Conservation (phyloP, 2,329 filamentous ascomycete species). For the Pseudogymnoascus sp. region DNA sequence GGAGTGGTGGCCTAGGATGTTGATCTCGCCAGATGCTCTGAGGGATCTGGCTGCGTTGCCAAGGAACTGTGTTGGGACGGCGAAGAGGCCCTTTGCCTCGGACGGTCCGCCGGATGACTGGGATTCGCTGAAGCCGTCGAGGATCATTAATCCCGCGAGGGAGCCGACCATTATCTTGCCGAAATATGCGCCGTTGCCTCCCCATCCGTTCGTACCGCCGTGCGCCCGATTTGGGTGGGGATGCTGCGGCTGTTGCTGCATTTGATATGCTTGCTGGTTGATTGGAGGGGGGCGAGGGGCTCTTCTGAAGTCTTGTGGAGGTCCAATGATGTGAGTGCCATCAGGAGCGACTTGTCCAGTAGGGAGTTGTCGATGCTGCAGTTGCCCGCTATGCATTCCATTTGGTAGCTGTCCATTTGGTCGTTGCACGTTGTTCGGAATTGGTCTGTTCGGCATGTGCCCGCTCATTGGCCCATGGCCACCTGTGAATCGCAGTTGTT, state of each 20-base stretch:
- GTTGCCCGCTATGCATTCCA: not conserved
- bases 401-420: not conserved
- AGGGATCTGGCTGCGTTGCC: constrained; percentile 40
- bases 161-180: constrained; percentile 89
- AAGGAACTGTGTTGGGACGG: constrained; percentile 54
- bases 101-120: constrained; percentile 50
- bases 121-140: constrained; percentile 65
- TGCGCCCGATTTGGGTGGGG: constrained; percentile 49
- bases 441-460: not conserved
- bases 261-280: constrained; percentile 27
- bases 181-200: constrained; percentile 47
- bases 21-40: constrained; percentile 35
- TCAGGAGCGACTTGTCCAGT: constrained; percentile 24
- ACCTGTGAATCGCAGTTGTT: not conserved
- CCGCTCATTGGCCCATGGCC: not conserved
- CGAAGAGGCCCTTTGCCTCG: constrained; percentile 59
- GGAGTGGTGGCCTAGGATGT: constrained; percentile 47
- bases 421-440: constrained; percentile 20
- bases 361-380: constrained; percentile 14
- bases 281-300: constrained; percentile 20
- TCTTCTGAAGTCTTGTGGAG: constrained; percentile 55
- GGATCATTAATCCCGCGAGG: constrained; percentile 82
- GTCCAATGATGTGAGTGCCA: constrained; percentile 50
- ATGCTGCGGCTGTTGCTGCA: constrained; percentile 25
- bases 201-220: constrained; percentile 52